Evolutionary conservation across 352 stramenopile species (phyloP).

Genomic region (Phytophthora capsici): DNA sequence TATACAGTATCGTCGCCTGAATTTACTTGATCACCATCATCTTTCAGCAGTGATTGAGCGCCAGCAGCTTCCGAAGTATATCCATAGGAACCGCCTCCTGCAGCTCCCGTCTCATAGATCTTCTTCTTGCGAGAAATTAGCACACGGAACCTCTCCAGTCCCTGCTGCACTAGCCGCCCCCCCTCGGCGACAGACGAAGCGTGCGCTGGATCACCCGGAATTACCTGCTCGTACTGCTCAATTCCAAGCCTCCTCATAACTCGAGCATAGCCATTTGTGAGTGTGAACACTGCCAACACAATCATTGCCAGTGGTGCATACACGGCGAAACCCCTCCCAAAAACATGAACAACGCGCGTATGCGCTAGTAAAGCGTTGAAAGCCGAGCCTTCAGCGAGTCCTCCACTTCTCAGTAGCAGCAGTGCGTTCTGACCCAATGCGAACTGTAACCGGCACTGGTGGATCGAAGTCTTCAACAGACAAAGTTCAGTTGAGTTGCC

Average conservation of each 20-base stretch:
- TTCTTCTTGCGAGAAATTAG: constrained; percentile 47
- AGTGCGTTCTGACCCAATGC: constrained; percentile 73
- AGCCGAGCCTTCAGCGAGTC: constrained; percentile 51
- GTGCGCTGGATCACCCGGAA: constrained; percentile 42
- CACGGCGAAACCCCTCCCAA: constrained; percentile 59
- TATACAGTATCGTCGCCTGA: constrained; percentile 7
- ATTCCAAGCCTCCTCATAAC: constrained; percentile 61
- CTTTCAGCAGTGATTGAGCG: constrained; percentile 30
- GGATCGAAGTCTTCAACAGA: constrained; percentile 65
- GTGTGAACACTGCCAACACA: constrained; percentile 50
- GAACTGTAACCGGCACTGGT: constrained; percentile 78
- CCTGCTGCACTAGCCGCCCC: constrained; percentile 57
- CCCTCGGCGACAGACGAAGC: constrained; percentile 50
- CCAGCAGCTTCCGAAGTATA: constrained; percentile 29
- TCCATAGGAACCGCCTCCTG: constrained; percentile 34
- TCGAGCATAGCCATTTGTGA: constrained; percentile 60
- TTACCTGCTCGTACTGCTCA: constrained; percentile 73
- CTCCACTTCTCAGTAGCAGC: constrained; percentile 53
- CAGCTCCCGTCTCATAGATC: constrained; percentile 36
- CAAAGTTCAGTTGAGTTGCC: constrained; percentile 65
- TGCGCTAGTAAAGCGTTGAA: constrained; percentile 62
- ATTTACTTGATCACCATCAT: constrained; percentile 13
- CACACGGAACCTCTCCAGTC: constrained; percentile 48
- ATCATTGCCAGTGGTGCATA: constrained; percentile 70
- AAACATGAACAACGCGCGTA: constrained; percentile 64